Base-by-base conservation (phyloP, 2,329 filamentous ascomycete species). In the Hypoxylon sp. region DNA sequence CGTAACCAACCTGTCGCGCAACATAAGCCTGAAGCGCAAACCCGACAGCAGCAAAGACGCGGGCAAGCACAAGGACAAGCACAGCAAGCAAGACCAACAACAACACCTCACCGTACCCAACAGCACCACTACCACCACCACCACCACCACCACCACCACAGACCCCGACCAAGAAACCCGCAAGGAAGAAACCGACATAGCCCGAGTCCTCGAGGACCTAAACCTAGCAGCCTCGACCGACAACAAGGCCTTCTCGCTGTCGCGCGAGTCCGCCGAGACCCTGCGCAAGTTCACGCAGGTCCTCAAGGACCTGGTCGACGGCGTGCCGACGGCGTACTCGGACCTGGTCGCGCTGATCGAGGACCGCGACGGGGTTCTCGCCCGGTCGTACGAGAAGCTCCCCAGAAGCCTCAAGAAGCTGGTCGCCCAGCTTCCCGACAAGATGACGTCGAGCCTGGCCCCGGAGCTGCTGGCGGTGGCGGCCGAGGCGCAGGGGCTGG, bases 281-380 rank as follows among this genome's bases (percentile, higher is more conserved):
- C 82, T 96, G 41, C 82, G 85, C 44, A 84, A 87, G 56, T 99
- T 99, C 78, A 95, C 91, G 1, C 78, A 91, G 47, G 87, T 97
- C 23, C 88, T 99, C 67, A 94, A 93, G 68, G 94, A 99, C 69
- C 82, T 97, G 11, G 83, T 94, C 64, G 92, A 91, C 68, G 94
- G 94, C 55, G 94, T 91, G 1, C 94, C 94, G 2, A 97, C 93
- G 0, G 94, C 94, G 2, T 96, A 95, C 71, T 81, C 88, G 66
- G 94, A 99, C 69, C 86, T 99, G n/a, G 84, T 77, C 2, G 64
- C 67, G 9, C 78, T 88, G 15, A 71, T 87, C 31, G 81, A 86
- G 51, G 82, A 86, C 66, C 78, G 78, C 53, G 81, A 87, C 64
- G 79, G 80, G 51, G 74, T 78, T n/a, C 74, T 87, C n/a, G 75